Evolutionary conservation across 169 alveolate genomes (phyloP), one percentile per base, ranked within the genome.

Genomic region (Cryptosporidium felis): DNA sequence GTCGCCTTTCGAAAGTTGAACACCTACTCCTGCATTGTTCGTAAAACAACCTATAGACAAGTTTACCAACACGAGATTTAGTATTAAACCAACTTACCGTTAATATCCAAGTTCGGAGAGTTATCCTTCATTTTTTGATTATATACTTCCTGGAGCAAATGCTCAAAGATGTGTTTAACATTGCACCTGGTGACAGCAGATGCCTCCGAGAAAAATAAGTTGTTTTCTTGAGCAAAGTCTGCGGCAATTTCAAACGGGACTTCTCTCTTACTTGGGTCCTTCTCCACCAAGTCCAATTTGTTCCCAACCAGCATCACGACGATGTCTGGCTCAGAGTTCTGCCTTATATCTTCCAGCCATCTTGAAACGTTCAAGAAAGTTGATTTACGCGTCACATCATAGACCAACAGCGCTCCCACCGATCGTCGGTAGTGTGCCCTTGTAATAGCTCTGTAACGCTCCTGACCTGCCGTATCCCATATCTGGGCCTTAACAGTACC

Each of bases 281-380:
- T 91, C 32, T 95, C 97, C 49, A 95, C 95, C 44, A 96, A 91
- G 88, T 98, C 99, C n/a, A 96, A 93, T 92, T 98, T 98, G 92
- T 98, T 98, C 41, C 99, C 99, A 4, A 98, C 99, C 42, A 98
- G 93, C 94, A 96, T 95, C 28, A 98, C 96, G 18, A 97, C 99
- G 47, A 97, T 96, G 82, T 97, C 99, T 10, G 98, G 98, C 79
- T 98, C 99, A 0, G 99, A 98, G 62, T 97, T 95, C 80, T 95
- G 96, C 80, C 98, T 91, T 45, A 98, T 93, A 89, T 98, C 99
- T 80, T 97, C 99, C 80, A 97, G 92, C 92, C 97, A 94, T 79
- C 92, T 95, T 26, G 96, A 82, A 62, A 95, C 94, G 88, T 94
- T 96, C 47, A 93, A 82, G 91, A 97, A 97, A 38, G 96, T 82